phyloP scores from a whole-genome alignment of 768 basidiomycete genomes.

The Amylocystis lapponica region DNA sequence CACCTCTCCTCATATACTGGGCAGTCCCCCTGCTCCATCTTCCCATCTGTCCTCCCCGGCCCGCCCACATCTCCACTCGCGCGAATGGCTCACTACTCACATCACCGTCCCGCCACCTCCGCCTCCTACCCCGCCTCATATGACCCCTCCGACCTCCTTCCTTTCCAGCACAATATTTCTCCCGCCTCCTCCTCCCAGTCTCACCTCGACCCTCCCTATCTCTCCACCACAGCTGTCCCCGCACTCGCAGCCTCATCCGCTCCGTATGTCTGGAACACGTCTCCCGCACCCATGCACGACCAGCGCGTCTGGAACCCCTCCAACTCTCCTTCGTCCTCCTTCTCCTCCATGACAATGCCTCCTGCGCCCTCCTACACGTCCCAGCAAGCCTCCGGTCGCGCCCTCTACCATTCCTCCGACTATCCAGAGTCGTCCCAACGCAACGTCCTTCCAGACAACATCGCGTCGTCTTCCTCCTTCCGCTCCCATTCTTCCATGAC shows the following conservation, averaged over 20 bases:
- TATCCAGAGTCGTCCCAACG: too few relatives aligned
- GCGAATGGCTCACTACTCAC: too few relatives aligned
- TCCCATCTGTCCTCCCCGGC: not conserved
- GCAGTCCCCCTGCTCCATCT: not conserved
- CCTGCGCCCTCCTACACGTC: too few relatives aligned
- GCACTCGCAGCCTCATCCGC: not conserved
- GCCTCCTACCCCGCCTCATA: conserved; percentile 5
- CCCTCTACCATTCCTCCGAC: too few relatives aligned
- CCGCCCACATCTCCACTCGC: too few relatives aligned
- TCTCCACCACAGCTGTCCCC: conserved; percentile 1
- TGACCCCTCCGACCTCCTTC: conserved; percentile 4
- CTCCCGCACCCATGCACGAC: conserved; percentile 6
- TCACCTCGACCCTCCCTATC: conserved; percentile 6
- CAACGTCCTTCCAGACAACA: too few relatives aligned
- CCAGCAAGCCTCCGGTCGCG: too few relatives aligned
- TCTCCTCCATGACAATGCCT: too few relatives aligned
- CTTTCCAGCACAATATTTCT: not conserved
- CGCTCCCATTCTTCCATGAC: not conserved
- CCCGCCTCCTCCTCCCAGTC: conserved; percentile 4
- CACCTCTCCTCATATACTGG: not conserved
- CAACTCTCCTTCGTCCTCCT: too few relatives aligned
- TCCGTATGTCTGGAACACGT: conserved; percentile 2
- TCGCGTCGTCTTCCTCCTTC: too few relatives aligned
- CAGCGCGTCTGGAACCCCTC: too few relatives aligned
- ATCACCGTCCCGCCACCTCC: conserved; percentile 3